Evolutionary conservation across 2,329 filamentous ascomycete genomes (phyloP).

Genomic region (Microthyrium microscopicum): DNA sequence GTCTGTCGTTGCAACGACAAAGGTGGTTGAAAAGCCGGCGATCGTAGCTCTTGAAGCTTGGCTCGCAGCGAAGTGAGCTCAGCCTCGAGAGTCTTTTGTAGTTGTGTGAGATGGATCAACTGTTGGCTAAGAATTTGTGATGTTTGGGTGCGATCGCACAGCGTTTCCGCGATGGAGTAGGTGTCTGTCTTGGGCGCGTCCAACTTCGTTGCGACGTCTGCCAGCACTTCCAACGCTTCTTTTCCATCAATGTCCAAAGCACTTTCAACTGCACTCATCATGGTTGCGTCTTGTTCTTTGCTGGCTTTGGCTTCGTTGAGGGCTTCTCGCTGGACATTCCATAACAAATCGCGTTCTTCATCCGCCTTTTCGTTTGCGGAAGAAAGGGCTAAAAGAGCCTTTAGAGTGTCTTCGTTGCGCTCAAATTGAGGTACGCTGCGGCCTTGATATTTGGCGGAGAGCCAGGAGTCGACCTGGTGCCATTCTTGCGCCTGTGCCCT

Average conservation of each 20-base stretch:
- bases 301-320: conserved; percentile 35
- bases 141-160: conserved; percentile 3
- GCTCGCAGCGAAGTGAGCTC: conserved; percentile 5
- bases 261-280: not conserved
- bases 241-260: not conserved
- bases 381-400: conserved; percentile 55
- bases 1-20: conserved; percentile 6
- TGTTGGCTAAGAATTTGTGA: conserved; percentile 3
- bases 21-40: conserved; percentile 7
- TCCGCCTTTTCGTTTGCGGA: conserved; percentile 62
- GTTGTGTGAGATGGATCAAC: conserved; percentile 2
- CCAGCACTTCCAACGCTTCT: not conserved
- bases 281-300: too few relatives aligned
- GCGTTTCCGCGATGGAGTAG: conserved; percentile 3
- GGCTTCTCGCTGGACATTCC: conserved; percentile 41
- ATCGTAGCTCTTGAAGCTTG: conserved; percentile 6
- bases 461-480: conserved; percentile 75
- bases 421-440: conserved; percentile 60
- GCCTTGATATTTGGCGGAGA: conserved; percentile 48
- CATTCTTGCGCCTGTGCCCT: conserved; percentile 79
- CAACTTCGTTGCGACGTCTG: not conserved
- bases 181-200: conserved; percentile 4
- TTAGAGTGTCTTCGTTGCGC: conserved; percentile 70
- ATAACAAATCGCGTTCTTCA: conserved; percentile 45
- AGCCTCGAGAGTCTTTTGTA: conserved; percentile 6